Evolutionary conservation across 2,329 filamentous ascomycete species (phyloP), one percentile per base, ranked within the genome.

Genomic region (Aspergillus eucalypticola): DNA sequence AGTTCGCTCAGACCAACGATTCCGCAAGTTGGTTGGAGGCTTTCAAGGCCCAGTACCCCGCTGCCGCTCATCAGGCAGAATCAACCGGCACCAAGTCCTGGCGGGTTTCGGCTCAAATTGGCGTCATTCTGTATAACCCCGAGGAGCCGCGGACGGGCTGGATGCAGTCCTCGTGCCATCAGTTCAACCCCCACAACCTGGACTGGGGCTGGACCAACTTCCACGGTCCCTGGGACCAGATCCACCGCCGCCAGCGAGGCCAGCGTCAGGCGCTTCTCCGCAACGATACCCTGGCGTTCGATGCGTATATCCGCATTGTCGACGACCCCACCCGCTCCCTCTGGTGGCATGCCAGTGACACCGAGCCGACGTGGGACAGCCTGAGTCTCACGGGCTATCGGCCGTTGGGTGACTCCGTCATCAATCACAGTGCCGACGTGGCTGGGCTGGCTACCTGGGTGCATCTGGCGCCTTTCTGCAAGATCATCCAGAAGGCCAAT

Each of bases 201-300:
- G 86, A 88, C 65, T 87, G 85, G 81, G 86, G 86, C 2, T 88
- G 85, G 85, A 85, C 84, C 35, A 82, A 85, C 60, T 88, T 87
- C 69, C 81, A 84, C 65, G 82, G 82, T 5, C 83, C 84, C 4
- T 84, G 83, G 74, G 82, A 84, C 61, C 79, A 86, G 48, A 84
- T 88, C 53, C 81, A 85, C 54, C 72, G 77, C 35, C 83, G 86
- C n/a, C 79, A 82, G 60, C 83, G 82, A 56, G 80, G 81, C 32
- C 83, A 87, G 67, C 81, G 84, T 35, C 81, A 85, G 67, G 82
- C 86, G 8, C 76, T 88, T 8, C 76, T 88, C 19, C 83, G 81
- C 35, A 78, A 86, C 63, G 86, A 88, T 67, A 86, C 83, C 41
- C 79, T 88, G 46, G 81, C 84, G 0, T 86, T 88, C 62, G 84